Base-by-base conservation (phyloP, 495 filamentous ascomycete genomes). In the Cudoniella acicularis region DNA sequence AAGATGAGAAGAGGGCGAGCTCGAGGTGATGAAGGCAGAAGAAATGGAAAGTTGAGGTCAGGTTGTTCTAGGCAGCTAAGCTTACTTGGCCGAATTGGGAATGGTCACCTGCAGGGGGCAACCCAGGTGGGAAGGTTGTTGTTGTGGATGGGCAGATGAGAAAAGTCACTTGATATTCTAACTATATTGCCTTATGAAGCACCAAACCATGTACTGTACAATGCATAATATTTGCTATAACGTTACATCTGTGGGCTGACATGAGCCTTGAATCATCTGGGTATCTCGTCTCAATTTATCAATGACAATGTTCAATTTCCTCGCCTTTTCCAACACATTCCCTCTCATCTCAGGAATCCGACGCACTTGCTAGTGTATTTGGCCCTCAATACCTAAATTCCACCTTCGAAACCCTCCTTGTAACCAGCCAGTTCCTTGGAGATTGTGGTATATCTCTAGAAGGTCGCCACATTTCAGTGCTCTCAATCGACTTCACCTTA, bases 341-440 rank as follows among this genome's bases (percentile, higher is more conserved):
- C n/a, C n/a, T n/a, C n/a, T n/a, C n/a, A n/a, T n/a, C n/a, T n/a
- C n/a, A n/a, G n/a, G n/a, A n/a, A n/a, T n/a, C n/a, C n/a, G n/a
- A n/a, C n/a, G n/a, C n/a, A n/a, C n/a, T n/a, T n/a, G n/a, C 30
- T 36, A 13, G 30, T 36, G 4, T 13, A 36, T 6, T 4, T 36
- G 8, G 4, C 43, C n/a, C 18, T 53, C 51, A 60, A 54, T 65
- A 65, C 53, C 63, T 55, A 30, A 65, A 65, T 22, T 56, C 49
- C 11, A 65, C 63, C 23, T 49, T 59, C 2, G 49, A 56, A 21
- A 55, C 0, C n/a, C 22, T 45, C 42, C 22, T 56, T 2, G 56
- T 53, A 3, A 49, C 47, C 23, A 64, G 52, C 64, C 61, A 64
- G 46, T 67, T 57, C 42, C 49, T 64, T 2, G 57, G 57, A 10